These are phyloP conservation scores for Cladosporium sp. DNA, from an alignment of 2,329 filamentous ascomycete species.

Conservation along the genomic window DNA sequence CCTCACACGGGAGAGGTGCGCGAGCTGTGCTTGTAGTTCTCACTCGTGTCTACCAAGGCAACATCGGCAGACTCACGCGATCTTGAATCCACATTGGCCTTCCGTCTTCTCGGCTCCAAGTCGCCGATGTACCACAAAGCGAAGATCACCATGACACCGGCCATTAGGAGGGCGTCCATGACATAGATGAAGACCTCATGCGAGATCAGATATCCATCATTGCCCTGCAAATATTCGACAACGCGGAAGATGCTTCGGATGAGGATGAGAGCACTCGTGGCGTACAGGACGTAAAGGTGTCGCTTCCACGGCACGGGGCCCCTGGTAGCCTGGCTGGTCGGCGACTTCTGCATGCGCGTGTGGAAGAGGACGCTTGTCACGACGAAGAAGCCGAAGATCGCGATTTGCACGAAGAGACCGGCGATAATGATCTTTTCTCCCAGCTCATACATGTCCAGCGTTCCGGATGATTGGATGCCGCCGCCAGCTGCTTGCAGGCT, in stretches of 20 bases:
- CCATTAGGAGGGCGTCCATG: constrained; percentile 42
- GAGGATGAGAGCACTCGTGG: constrained; percentile 37
- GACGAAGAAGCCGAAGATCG: constrained; percentile 53
- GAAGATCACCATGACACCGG: constrained; percentile 19
- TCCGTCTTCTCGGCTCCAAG: neutral
- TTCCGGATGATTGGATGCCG: constrained; percentile 31
- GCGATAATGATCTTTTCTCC: constrained; percentile 51
- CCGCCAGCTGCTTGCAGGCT: constrained; percentile 44
- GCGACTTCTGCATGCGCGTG: constrained; percentile 28
- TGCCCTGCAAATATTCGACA: constrained; percentile 43
- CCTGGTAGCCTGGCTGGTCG: neutral
- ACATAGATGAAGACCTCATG: constrained; percentile 40
- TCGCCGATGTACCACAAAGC: constrained; percentile 8
- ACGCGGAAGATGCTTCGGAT: constrained; percentile 43
- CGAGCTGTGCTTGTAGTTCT: too few species aligned
- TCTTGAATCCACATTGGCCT: neutral
- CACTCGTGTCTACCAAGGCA: too few species aligned
- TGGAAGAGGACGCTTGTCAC: constrained; percentile 47
- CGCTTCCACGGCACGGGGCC: constrained; percentile 29
- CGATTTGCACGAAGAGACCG: constrained; percentile 52
- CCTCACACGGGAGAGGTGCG: too few species aligned
- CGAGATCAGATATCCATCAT: constrained; percentile 35
- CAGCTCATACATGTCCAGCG: constrained; percentile 25
- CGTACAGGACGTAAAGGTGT: constrained; percentile 33
- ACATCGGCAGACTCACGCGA: neutral